Base-by-base conservation (phyloP, 805 yeast genomes). In the Danielia reshetovae region DNA sequence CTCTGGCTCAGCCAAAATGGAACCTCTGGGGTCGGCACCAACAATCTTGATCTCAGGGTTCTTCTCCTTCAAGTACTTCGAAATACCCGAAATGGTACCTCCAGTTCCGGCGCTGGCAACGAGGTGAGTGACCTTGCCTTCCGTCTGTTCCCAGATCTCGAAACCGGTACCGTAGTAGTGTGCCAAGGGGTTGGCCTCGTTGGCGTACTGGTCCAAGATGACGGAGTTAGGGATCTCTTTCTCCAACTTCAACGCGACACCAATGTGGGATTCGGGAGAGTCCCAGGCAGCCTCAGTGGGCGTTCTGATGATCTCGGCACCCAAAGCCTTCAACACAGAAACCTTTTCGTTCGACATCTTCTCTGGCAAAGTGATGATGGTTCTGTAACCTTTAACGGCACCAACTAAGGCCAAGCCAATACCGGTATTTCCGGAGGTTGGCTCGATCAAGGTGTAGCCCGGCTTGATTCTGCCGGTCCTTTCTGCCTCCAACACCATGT, bases 31-130 rank as follows among this genome's bases (percentile, higher is more conserved):
- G 64, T 85, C 95, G 27, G 94, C 95, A 47, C 82, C 95, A 32
- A 81, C 72, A 27, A 85, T 74, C 39, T 68, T 58, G 43, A 85
- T 67, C 11, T 75, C 62, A 17, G 78, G 63, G 59, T 83, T 73
- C 59, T 81, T 73, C 57, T 78, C 85, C 65, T 85, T 85, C 49
- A 90, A 68, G 59, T 70, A 93, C 40, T 71, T 71, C 3, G 95
- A 75, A 18, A 88, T 88, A 36, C 98, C 98, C n/a, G 95, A 70
- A 29, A 90, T 86, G 2, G 98, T 93, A 38, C 98, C 98, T 62
- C 95, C 95, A 38, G 95, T 85, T 64, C 95, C 95, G 6, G 95
- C 95, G 59, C 95, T 95, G 24, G 95, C 95, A 35, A 86, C 83
- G 29, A 86, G 68, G 42, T 81, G 86, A 35, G 77, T 77, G 35